Base-by-base conservation (phyloP, 2,329 filamentous ascomycete genomes). In the Ophiocordyceps robertsii region DNA sequence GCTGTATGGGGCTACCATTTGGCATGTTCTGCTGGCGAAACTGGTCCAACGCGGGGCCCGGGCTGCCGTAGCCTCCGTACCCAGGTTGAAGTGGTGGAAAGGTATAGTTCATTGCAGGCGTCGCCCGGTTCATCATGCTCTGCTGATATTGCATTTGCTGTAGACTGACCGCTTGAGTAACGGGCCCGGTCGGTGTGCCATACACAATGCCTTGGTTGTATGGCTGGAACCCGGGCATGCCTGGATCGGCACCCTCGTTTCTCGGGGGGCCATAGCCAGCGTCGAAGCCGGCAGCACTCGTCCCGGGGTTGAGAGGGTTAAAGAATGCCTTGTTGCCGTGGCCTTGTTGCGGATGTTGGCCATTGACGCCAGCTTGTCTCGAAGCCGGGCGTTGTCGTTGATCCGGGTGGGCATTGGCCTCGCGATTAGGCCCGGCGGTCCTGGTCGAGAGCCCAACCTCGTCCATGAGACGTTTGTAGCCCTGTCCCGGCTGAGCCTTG, bases 401-500 rank as follows among this genome's bases (percentile, higher is more conserved):
- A 43, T 68, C 68, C 32, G 62, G 56, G 17, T 63, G 60, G 44
- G 65, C 62, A 49, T 61, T 62, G 45, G 65, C 62, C 43, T 66
- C 69, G 36, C 69, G 66, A 42, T 56, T 61, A 32, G 63, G 59
- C 19, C 64, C 64, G 11, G 65, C 60, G 31, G 63, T 75, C 37
- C 79, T 67, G 27, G 78, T 82, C 6, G 90, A 93, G 32, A 98
- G 67, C 46, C 90, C 89, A 52, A 98, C 92, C 60, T 98, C 92
- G 55, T 98, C 92, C 92, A 98, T 98, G 46, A 98, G 68, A 42
- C 92, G 83, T 72, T 96, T 98, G 69, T 98, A 98, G 41, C 92
- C 92, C 65, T 96, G 92, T 47, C 82, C 84, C 14, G 92, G 87
- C 55, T 94, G 86, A 6, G 88, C 90, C 67, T 95, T 95, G 63